Evolutionary conservation across 441 rosid species (phyloP).

Genomic region (Pelargonium citronellum): DNA sequence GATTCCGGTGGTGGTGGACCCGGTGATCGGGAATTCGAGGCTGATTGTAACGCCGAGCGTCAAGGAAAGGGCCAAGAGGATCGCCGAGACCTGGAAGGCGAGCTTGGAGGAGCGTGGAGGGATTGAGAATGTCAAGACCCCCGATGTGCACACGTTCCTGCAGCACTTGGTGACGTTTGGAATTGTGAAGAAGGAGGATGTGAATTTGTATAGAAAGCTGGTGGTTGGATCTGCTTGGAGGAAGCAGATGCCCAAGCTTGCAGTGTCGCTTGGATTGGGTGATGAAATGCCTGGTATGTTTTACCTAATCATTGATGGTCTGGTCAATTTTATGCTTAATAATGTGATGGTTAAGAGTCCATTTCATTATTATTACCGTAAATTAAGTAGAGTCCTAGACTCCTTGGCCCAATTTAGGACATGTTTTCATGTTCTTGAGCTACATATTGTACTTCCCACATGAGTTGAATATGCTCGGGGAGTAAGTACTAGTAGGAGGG

Average conservation of each 20-base stretch:
- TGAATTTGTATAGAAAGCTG: constrained; percentile 73
- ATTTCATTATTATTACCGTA: too few relatives aligned
- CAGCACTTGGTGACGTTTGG: constrained; percentile 93
- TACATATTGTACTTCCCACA: too few relatives aligned
- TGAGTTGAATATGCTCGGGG: too few relatives aligned
- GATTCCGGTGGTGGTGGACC: too few relatives aligned
- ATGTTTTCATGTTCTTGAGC: too few relatives aligned
- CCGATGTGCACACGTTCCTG: constrained; percentile 93
- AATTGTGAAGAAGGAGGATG: constrained; percentile 74
- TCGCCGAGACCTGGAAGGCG: constrained; percentile 88
- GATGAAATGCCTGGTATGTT: constrained; percentile 86
- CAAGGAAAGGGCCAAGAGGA: constrained; percentile 60
- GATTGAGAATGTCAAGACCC: constrained; percentile 85
- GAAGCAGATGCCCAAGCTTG: constrained; percentile 97
- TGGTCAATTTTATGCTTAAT: too few relatives aligned
- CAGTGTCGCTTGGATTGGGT: constrained; percentile 83
- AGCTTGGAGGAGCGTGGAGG: constrained; percentile 88
- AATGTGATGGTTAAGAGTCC: too few relatives aligned
- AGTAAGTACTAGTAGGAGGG: too few relatives aligned
- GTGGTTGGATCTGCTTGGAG: constrained; percentile 92
- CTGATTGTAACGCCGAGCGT: constrained; percentile 71
- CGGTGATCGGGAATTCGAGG: too few relatives aligned
- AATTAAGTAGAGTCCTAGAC: too few relatives aligned
- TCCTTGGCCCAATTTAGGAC: too few relatives aligned
- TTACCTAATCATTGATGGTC: neutral